Conservation (phyloP, 2,329 filamentous ascomycete species). For the Catunica adiposa region DNA sequence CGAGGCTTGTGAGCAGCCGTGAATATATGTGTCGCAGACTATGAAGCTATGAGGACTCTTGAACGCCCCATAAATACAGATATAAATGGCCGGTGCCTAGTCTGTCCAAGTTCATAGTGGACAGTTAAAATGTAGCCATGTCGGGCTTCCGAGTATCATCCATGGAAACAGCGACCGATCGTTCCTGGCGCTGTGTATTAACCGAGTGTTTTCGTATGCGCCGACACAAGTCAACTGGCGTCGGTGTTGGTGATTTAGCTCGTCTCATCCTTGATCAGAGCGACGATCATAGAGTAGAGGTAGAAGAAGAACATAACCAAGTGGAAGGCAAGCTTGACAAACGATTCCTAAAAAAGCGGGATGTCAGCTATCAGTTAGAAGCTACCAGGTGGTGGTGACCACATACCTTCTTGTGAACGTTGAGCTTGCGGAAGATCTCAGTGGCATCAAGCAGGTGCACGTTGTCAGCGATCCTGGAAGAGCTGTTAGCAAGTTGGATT, state of each 20-base stretch:
- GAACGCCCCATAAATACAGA: too few relatives aligned
- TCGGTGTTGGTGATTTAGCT: slow-evolving; percentile 36
- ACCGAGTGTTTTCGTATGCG: neutral
- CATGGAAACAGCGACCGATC: too few relatives aligned
- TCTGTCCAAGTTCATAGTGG: too few relatives aligned
- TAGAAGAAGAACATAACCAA: slow-evolving; percentile 99
- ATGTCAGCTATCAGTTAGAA: too few relatives aligned
- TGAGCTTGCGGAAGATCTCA: slow-evolving; percentile 97
- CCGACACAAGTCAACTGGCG: neutral
- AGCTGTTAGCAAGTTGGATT: slow-evolving; percentile 16
- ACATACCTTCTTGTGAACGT: slow-evolving; percentile 90
- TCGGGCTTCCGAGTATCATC: too few relatives aligned
- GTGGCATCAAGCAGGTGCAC: slow-evolving; percentile 93
- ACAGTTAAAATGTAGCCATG: too few relatives aligned
- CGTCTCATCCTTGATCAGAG: slow-evolving; percentile 87
- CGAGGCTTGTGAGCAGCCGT: too few relatives aligned
- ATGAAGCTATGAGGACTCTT: too few relatives aligned
- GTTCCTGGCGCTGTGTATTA: neutral
- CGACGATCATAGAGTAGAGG: slow-evolving; percentile 96
- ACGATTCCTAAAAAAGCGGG: too few relatives aligned
- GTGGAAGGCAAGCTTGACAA: slow-evolving; percentile 97
- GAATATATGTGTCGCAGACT: too few relatives aligned
- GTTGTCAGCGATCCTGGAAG: slow-evolving; percentile 76
- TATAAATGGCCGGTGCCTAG: too few relatives aligned
- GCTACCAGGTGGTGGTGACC: too few relatives aligned